Base-by-base conservation (phyloP, 352 stramenopile species). In the Blastocystis sp. region DNA sequence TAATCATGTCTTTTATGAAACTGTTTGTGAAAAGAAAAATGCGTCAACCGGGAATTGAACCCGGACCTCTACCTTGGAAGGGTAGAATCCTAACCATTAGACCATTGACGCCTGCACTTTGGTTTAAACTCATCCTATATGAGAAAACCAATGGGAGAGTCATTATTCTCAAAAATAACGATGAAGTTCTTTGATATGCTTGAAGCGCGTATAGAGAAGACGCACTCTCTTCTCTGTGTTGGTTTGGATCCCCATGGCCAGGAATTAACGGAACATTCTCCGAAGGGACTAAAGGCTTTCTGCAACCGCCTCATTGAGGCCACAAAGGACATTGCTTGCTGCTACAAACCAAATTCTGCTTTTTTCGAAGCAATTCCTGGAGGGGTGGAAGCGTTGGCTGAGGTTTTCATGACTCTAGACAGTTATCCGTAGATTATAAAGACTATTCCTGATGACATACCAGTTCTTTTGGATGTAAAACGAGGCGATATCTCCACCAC, bases 311-410 rank as follows among this genome's bases (percentile, higher is more conserved):
- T 99, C 62, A 98, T 99, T 88, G 93, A 97, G 65, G 93, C 95
- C 68, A 99, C 96, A 18, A 92, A 96, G 56, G 92, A 95, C 26
- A 93, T 97, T 56, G 95, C 96, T 1, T 95, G 95, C 9, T 95
- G 94, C 50, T 99, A 98, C 94, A 99, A 99, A 92, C 97, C 97
- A 39, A 99, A 99, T 92, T 95, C 96, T 76, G 97, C 97, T 5
- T 99, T 99, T 92, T 99, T 99, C 91, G 97, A 99, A 91, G 93
- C 93, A 13, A 79, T 95, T 45, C 92, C 93, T 9, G 94, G 95
- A 50, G 96, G 96, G 65, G 92, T 96, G 78, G 91, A 91, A 6
- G 96, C 95, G 5, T 92, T 99, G 43, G 92, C 95, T 87, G 91
- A 95, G 62, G 95, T 99, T 68, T 56, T 26, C 81, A 90, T 9